Conservation (phyloP, 192 early-diverging fungal species). For the Dissophora globulifera region DNA sequence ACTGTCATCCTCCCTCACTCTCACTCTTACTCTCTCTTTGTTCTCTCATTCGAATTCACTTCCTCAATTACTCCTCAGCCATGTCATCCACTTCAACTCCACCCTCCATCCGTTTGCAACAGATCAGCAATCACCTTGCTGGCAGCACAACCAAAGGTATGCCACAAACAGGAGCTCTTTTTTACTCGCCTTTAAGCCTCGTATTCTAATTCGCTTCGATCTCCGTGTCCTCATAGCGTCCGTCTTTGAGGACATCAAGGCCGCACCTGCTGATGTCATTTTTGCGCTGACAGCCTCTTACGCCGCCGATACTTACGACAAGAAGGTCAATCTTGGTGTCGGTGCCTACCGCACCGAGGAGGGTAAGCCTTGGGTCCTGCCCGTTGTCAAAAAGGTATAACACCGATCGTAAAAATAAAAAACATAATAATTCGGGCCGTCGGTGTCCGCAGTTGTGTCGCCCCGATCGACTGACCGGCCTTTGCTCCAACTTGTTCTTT, state of each 20-base stretch:
- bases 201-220: too few species aligned
- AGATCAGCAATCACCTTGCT: slow-evolving; percentile 30
- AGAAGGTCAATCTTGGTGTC: slow-evolving; percentile 94
- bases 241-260: slow-evolving; percentile 59
- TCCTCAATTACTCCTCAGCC: background rate
- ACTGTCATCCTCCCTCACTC: too few species aligned
- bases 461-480: too few species aligned
- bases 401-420: too few species aligned
- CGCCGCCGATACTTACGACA: slow-evolving; percentile 76
- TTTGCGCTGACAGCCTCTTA: slow-evolving; percentile 86
- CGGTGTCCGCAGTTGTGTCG: too few species aligned
- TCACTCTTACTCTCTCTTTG: background rate
- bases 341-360: slow-evolving; percentile 94
- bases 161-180: background rate
- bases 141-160: slow-evolving; percentile 11
- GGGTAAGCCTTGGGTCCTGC: slow-evolving; percentile 95
- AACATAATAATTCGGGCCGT: too few species aligned
- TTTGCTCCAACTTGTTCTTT: too few species aligned
- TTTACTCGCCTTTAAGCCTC: too few species aligned
- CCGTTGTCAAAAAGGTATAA: slow-evolving; percentile 88
- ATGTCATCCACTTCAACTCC: slow-evolving; percentile 7
- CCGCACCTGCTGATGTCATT: slow-evolving; percentile 90
- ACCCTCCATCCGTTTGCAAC: slow-evolving; percentile 35
- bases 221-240: too few species aligned
- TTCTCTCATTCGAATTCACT: background rate